phyloP scores from a whole-genome alignment of 1,139 yeast species.

The Sugiyamaella pinicola region DNA sequence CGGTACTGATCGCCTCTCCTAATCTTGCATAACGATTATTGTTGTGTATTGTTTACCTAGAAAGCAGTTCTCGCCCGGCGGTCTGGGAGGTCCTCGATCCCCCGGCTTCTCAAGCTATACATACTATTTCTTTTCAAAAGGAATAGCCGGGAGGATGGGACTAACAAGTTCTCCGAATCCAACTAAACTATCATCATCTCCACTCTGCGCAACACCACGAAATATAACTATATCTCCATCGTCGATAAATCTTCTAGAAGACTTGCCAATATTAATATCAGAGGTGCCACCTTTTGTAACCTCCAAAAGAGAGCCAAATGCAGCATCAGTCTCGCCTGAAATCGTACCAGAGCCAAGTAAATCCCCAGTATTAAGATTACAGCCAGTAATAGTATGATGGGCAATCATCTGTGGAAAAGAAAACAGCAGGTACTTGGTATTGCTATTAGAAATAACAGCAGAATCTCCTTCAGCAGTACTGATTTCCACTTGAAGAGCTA shows the following conservation, averaged over 20 bases:
- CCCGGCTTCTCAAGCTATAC: background rate
- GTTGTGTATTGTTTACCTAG: too few relatives aligned
- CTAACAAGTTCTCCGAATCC: constrained; percentile 34
- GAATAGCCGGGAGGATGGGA: constrained; percentile 44
- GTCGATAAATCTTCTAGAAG: constrained; percentile 27
- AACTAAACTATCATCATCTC: constrained; percentile 22
- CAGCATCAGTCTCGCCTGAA: constrained; percentile 26
- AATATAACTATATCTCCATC: constrained; percentile 35
- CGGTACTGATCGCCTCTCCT: background rate
- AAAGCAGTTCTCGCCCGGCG: too few relatives aligned
- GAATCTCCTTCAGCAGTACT: constrained; percentile 24
- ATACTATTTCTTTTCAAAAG: constrained; percentile 7
- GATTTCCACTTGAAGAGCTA: constrained; percentile 28
- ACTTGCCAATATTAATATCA: constrained; percentile 25
- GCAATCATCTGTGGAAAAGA: constrained; percentile 38
- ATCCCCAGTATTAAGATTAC: constrained; percentile 35
- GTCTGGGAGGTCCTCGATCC: too few relatives aligned
- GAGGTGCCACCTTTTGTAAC: constrained; percentile 30
- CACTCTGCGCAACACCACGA: constrained; percentile 25
- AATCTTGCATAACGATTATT: background rate
- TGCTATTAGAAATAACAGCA: constrained; percentile 23
- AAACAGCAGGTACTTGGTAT: constrained; percentile 30
- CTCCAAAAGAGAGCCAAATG: constrained; percentile 35
- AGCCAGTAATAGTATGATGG: constrained; percentile 37
- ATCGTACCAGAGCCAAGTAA: constrained; percentile 38